Evolutionary conservation across 2,329 filamentous ascomycete species (phyloP), one percentile per base, ranked within the genome.

Genomic region (Stemphylium vesicarium): DNA sequence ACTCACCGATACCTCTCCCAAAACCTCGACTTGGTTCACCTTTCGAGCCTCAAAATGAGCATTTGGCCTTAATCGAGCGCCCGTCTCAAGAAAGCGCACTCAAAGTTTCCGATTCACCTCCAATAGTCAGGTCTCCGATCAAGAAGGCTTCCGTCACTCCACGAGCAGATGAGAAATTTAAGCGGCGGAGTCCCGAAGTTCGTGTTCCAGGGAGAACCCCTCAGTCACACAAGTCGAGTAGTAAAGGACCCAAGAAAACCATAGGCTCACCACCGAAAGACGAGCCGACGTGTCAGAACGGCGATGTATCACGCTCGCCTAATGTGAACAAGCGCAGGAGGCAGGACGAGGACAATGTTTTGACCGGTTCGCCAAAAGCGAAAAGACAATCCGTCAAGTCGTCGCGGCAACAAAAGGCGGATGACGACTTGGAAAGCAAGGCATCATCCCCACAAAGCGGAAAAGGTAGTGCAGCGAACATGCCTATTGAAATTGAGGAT

Each of bases 401-500:
- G 18, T 32, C 47, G 12, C 22, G 13, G 24, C 31, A 38, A 13
- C 31, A 24, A 38, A 15, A 29, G 8, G 13, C 24, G 11, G 16
- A 43, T 32, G 16, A n/a, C 0, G 24, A 15, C 4, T 10, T 5
- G 18, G 33, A 15, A 29, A 32, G 16, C n/a, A 43, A 51, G 32
- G 46, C 16, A 8, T 31, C 15, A 3, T 41, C 12, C 24, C 11
- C 33, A 41, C 26, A 18, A 12, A 43, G 33, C 18, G 44, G 46
- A 20, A 35, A 59, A 15, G 69, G 66, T 5, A 65, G 57, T 32
- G 62, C 60, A 7, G 37, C 32, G 5, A 22, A 46, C 4, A 53
- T 55, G 39, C 68, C 67, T 2, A 72, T 73, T 29, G 45, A 58
- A 15, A 69, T 72, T 32, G 56, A 63, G 0, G 69, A 73, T 53